These are phyloP conservation scores for Calonectria crousiana DNA, from an alignment of 2,329 filamentous ascomycete genomes.

Conservation along the genomic window DNA sequence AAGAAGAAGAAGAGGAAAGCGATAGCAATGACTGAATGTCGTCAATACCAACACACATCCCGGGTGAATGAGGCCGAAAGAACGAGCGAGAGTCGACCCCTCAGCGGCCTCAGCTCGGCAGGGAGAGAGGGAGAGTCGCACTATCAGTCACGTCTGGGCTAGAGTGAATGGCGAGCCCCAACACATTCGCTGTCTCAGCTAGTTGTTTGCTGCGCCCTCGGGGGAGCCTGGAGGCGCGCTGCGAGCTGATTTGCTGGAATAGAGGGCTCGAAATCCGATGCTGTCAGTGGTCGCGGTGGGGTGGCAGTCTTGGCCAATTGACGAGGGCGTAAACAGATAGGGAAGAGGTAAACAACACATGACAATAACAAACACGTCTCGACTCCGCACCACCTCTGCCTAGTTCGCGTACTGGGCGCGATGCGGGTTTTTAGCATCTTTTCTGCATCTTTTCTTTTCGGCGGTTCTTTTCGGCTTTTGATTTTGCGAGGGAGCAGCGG, in stretches of 20 bases:
- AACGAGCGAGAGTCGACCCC: neutral
- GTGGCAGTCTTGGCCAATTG: neutral
- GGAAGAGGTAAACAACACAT: slow-evolving; percentile 18
- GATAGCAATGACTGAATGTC: neutral
- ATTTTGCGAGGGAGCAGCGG: neutral
- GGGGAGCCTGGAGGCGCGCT: neutral
- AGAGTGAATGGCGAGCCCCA: neutral
- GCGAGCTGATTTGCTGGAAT: neutral
- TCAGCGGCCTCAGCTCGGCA: neutral
- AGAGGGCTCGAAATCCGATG: neutral
- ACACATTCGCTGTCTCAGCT: neutral
- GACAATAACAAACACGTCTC: slow-evolving; percentile 27
- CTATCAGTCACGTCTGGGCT: neutral
- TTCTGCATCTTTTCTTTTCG: neutral
- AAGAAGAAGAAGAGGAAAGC: neutral
- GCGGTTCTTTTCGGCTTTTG: neutral
- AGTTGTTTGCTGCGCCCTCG: neutral
- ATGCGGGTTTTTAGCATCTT: neutral
- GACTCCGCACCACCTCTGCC: slow-evolving; percentile 5
- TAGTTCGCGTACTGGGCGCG: neutral
- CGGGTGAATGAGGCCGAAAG: neutral
- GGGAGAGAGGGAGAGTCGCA: neutral
- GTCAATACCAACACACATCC: neutral
- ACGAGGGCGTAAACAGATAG: neutral
- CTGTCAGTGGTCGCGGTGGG: slow-evolving; percentile 3